A percentile compares a stretch with the other conserved stretches of the same genome.
These are phyloP conservation scores for Chenopodium formosanum DNA, from an alignment of 148 eudicot genomes.

Conservation along the genomic window DNA sequence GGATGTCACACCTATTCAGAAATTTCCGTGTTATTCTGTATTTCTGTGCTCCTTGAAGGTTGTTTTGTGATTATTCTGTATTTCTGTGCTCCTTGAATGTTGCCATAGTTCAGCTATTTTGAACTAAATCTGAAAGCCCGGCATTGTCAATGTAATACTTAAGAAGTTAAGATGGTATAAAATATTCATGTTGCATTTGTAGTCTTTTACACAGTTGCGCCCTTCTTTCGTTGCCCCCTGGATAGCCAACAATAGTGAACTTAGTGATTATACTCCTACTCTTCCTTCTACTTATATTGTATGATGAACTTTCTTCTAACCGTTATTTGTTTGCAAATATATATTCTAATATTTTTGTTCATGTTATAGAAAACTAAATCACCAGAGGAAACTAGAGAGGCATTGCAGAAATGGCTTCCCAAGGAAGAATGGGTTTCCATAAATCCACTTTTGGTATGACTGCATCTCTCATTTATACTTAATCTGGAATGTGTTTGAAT, in stretches of 20 bases:
- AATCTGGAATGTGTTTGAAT: background rate
- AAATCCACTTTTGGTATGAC: slow-evolving; percentile 90
- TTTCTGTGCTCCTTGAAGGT: no score
- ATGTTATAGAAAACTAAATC: slow-evolving; percentile 60
- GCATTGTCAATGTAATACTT: background rate
- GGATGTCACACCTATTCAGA: no score
- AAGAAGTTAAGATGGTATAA: background rate
- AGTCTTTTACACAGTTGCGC: no score
- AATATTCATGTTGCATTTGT: no score
- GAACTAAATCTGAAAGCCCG: background rate
- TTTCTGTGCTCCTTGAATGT: no score
- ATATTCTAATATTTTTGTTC: background rate
- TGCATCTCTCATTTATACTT: background rate
- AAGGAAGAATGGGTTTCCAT: slow-evolving; percentile 96
- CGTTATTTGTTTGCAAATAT: background rate
- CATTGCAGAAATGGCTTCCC: slow-evolving; percentile 91
- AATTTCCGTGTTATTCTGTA: no score
- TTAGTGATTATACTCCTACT: background rate
- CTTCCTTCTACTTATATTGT: background rate
- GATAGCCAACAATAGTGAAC: background rate
- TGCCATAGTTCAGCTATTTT: background rate
- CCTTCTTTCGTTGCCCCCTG: background rate
- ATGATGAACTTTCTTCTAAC: background rate
- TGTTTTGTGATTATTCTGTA: no score
- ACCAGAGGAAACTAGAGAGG: slow-evolving; percentile 85